These are phyloP conservation scores for Medicago arabica DNA, from an alignment of 306 rosid genomes.

Conservation along the genomic window DNA sequence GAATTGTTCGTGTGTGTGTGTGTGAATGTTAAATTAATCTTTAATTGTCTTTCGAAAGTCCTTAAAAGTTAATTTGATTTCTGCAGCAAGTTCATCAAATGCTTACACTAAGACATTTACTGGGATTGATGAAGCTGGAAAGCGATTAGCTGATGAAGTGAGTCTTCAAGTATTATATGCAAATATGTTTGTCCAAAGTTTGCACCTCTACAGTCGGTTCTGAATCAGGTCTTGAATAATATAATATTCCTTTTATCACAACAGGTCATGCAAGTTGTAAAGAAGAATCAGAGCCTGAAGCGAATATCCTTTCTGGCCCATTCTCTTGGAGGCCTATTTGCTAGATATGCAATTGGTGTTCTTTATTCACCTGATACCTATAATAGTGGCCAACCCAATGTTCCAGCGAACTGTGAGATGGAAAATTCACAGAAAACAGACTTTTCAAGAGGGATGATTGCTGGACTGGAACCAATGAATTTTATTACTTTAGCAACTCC, in stretches of 20 bases:
- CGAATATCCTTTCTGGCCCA: conserved; percentile 90
- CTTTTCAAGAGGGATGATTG: conserved; percentile 65
- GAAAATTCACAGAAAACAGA: conserved; percentile 47
- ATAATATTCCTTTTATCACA: conserved; percentile 41
- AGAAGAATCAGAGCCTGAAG: conserved; percentile 73
- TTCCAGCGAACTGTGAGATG: conserved; percentile 32
- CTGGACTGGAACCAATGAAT: conserved; percentile 86
- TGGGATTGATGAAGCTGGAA: conserved; percentile 96
- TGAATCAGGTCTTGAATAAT: conserved; percentile 33
- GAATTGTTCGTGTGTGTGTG: conserved; percentile 6
- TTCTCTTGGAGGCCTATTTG: conserved; percentile 95
- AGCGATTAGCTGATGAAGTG: conserved; percentile 93
- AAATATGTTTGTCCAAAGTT: conserved; percentile 36
- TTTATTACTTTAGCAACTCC: conserved; percentile 96
- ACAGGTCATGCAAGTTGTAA: conserved; percentile 83
- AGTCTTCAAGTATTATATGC: conserved; percentile 46
- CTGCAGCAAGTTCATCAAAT: conserved; percentile 91
- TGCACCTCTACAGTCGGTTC: conserved; percentile 2
- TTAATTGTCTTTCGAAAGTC: conserved; percentile 18
- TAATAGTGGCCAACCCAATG: conserved; percentile 43
- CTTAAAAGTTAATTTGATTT: conserved; percentile 38
- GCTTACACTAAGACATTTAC: conserved; percentile 70
- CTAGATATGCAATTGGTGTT: conserved; percentile 82
- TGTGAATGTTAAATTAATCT: conserved; percentile 19
- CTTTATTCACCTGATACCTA: conserved; percentile 61